These are phyloP conservation scores for Collariella sp. DNA, from an alignment of 495 filamentous ascomycete genomes.

Conservation along the genomic window DNA sequence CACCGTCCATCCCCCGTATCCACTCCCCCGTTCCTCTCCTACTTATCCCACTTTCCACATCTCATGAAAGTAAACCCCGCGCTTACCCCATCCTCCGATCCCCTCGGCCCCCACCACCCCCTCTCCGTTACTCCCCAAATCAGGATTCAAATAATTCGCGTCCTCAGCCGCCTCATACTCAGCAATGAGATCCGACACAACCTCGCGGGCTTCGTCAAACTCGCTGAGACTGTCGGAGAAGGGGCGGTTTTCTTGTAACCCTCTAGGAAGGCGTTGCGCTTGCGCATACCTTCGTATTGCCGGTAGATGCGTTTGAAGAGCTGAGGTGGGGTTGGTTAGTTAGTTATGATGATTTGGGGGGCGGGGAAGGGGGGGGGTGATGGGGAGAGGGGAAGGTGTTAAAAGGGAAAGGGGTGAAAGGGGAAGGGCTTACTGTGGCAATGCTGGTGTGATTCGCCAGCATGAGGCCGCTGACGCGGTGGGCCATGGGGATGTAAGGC, in stretches of 20 bases:
- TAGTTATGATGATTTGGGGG: too few relatives aligned
- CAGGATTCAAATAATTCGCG: slow-evolving; percentile 73
- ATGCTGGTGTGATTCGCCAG: slow-evolving; percentile 97
- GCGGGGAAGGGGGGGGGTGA: too few relatives aligned
- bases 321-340: too few relatives aligned
- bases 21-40: too few relatives aligned
- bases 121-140: slow-evolving; percentile 46
- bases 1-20: background rate
- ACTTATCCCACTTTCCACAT: too few relatives aligned
- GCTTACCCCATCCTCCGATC: slow-evolving; percentile 34
- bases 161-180: slow-evolving; percentile 96
- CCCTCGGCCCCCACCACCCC: slow-evolving; percentile 35
- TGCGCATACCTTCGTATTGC: slow-evolving; percentile 86
- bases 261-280: slow-evolving; percentile 94
- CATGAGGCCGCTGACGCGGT: slow-evolving; percentile 95
- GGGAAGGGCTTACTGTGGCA: slow-evolving; percentile 61
- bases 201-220: slow-evolving; percentile 88
- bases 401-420: too few relatives aligned
- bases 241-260: slow-evolving; percentile 89
- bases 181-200: slow-evolving; percentile 76
- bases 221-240: slow-evolving; percentile 86
- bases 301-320: slow-evolving; percentile 87
- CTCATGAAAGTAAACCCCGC: background rate
- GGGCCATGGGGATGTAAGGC: slow-evolving; percentile 82
- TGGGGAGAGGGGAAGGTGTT: too few relatives aligned